Base-by-base conservation (phyloP, 192 early-diverging fungal species). In the Chytriomyces hyalinus region DNA sequence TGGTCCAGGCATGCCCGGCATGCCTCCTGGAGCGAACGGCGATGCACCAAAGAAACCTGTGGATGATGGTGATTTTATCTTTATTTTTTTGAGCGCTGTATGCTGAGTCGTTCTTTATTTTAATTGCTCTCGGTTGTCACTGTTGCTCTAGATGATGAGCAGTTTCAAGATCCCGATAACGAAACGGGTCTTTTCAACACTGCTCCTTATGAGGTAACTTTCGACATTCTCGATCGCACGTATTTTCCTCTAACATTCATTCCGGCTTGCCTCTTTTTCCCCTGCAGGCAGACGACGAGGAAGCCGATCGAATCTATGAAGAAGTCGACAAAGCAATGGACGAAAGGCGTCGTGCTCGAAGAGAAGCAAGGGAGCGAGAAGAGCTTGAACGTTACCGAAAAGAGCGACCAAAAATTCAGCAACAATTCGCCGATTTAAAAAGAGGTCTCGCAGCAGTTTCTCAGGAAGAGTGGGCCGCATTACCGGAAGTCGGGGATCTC, bases 261-360 rank as follows among this genome's bases (percentile, higher is more conserved):
- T 36, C 3, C 36, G 0, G 36, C 36, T 36, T 36, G 36, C 36
- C 36, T 36, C 36, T 36, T 36, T 36, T 36, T 36, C 0, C 36
- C 36, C 36, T 36, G 36, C 36, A 36, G 36, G 36, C 36, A 36
- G 97, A 98, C 75, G 98, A 99, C 78, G 96, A 97, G 78, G 98
- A 99, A 78, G 98, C 98, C 1, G 98, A 99, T 77, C 82, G 87
- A 63, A 93, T 99, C 10, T 99, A 94, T 83, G 92, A 93, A 20
- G 83, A 89, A 59, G 92, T 99, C 61, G 98, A 98, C 65, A 82
- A 83, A 13, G 93, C 94, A 70, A 95, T 97, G 93, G 95, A 97
- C 69, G 92, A 95, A 70, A 85, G 96, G 43, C 86, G 94, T 49
- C 88, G 91, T 63, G 87, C 85, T 1, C 77, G 93, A 75, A 85